Percentiles rank a stretch among this genome's conserved stretches.
Conservation (phyloP, 2,329 filamentous ascomycete species). For the Claviceps arundinis region DNA sequence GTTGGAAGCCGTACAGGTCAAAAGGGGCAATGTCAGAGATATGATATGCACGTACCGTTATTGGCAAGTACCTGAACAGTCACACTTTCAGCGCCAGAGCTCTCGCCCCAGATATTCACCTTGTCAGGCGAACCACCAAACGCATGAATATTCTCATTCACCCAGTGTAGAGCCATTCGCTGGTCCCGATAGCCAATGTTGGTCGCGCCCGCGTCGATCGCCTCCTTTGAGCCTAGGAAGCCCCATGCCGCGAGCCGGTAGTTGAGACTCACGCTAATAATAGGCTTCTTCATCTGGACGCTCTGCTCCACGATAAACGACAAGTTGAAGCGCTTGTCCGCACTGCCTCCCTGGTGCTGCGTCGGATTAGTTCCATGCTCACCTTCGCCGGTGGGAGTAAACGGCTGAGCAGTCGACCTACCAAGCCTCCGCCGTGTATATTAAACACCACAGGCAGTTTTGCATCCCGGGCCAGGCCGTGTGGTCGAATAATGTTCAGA, state of each 20-base stretch:
- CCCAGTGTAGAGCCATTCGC: conserved; percentile 32
- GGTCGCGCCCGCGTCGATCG: conserved; percentile 25
- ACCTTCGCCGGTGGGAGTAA: not conserved
- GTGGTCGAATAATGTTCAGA: not conserved
- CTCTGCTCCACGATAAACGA: not conserved
- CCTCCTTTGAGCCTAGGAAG: conserved; percentile 29
- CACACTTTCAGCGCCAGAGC: conserved; percentile 33
- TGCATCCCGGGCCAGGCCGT: not conserved
- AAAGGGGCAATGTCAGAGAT: not conserved
- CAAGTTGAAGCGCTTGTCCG: not conserved
- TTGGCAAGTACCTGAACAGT: conserved; percentile 33
- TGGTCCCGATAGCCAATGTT: conserved; percentile 38
- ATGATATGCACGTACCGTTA: conserved; percentile 15
- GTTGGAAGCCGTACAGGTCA: not conserved
- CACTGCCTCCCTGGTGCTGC: not conserved
- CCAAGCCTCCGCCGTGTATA: not conserved
- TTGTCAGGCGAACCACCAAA: conserved; percentile 32
- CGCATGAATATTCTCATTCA: conserved; percentile 30
- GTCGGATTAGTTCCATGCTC: not conserved
- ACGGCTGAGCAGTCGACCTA: not conserved
- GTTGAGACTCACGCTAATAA: not conserved
- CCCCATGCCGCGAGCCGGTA: conserved; percentile 35
- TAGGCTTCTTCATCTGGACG: not conserved
- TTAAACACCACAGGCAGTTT: not conserved
- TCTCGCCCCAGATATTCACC: conserved; percentile 38